Conservation (phyloP, 257 asterid species). For the Solanum etuberosum region DNA sequence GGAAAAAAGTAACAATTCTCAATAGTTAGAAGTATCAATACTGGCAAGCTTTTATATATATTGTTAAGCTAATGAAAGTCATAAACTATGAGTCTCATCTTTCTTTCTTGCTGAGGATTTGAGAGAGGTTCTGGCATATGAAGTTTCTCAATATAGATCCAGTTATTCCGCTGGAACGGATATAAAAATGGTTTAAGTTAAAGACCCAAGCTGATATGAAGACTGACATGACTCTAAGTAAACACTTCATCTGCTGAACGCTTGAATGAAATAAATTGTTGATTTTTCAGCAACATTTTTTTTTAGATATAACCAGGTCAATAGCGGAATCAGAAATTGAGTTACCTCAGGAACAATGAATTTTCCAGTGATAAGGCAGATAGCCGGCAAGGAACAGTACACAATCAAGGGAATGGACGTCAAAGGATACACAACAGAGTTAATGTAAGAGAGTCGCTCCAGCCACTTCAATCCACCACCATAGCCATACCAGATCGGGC, state of each 20-base stretch:
- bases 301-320: background rate
- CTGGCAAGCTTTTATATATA: background rate
- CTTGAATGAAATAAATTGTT: background rate
- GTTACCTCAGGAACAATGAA: slow-evolving; percentile 87
- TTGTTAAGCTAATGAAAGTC: background rate
- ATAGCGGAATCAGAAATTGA: background rate
- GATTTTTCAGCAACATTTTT: background rate
- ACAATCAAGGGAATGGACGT: slow-evolving; percentile 81
- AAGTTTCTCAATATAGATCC: background rate
- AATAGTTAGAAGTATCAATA: background rate
- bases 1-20: background rate
- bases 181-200: background rate
- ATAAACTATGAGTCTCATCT: background rate
- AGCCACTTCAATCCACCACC: slow-evolving; percentile 84
- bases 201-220: background rate
- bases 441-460: slow-evolving; percentile 73
- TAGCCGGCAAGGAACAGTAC: slow-evolving; percentile 85
- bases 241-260: background rate
- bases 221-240: background rate
- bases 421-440: slow-evolving; percentile 91
- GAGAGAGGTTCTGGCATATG: background rate
- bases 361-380: slow-evolving; percentile 87
- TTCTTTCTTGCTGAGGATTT: background rate
- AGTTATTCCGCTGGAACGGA: background rate
- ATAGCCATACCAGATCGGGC: slow-evolving; percentile 90